Evolutionary conservation across 768 basidiomycete species (phyloP).

Genomic region (Panus rudis): DNA sequence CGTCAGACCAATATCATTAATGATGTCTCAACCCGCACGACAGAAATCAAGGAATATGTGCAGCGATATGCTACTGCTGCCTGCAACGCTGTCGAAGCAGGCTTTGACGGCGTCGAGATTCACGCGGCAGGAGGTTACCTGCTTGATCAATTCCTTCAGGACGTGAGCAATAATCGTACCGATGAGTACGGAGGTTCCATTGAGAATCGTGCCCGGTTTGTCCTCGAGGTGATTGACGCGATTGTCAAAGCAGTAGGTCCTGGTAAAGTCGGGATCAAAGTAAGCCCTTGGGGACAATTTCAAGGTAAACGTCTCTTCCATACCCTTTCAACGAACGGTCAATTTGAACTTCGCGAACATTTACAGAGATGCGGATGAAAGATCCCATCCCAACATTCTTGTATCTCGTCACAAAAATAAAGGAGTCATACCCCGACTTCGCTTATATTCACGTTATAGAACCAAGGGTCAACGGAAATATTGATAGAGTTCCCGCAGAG

Average conservation of each 20-base stretch:
- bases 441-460: slow-evolving; percentile 34
- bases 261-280: slow-evolving; percentile 33
- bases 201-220: slow-evolving; percentile 41
- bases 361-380: slow-evolving; percentile 39
- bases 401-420: slow-evolving; percentile 38
- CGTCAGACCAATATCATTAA: too few relatives aligned
- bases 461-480: slow-evolving; percentile 12
- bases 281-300: slow-evolving; percentile 27
- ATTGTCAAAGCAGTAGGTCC: slow-evolving; percentile 34
- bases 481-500: too few relatives aligned
- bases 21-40: neutral
- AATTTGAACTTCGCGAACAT: slow-evolving; percentile 6
- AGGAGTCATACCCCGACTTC: slow-evolving; percentile 31
- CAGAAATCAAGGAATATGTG: slow-evolving; percentile 31
- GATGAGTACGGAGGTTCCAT: slow-evolving; percentile 45
- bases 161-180: slow-evolving; percentile 31
- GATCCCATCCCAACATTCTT: slow-evolving; percentile 51
- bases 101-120: slow-evolving; percentile 42
- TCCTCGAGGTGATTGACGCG: slow-evolving; percentile 35
- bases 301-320: slow-evolving; percentile 19
- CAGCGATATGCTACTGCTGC: slow-evolving; percentile 18
- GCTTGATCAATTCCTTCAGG: slow-evolving; percentile 36
- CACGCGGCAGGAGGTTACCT: slow-evolving; percentile 28
- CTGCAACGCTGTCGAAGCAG: slow-evolving; percentile 28
- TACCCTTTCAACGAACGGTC: neutral